Base-by-base conservation (phyloP, 2,329 filamentous ascomycete genomes). In the Colletotrichum karsti region DNA sequence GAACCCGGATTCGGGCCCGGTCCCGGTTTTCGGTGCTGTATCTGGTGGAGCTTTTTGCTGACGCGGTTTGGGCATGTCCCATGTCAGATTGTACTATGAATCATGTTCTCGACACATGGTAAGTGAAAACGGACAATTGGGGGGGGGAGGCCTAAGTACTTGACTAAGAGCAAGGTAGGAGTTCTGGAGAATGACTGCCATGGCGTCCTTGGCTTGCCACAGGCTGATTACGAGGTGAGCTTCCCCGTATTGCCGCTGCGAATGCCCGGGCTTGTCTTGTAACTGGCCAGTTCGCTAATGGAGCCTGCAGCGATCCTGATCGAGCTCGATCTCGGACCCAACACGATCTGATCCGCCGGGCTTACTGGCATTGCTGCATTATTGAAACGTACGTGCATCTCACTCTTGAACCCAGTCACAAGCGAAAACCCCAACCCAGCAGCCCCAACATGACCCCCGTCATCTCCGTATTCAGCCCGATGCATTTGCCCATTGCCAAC, bases 331-430 rank as follows among this genome's bases (percentile, higher is more conserved):
- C 84, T 1, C 76, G 80, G 6, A 79, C 80, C 5, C 79, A 78
- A 48, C 83, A 81, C 12, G 85, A 88, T 71, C 76, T 88, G n/a
- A 80, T 88, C 24, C 84, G 86, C 66, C 82, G 87, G 63, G 79
- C 80, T 1, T 89, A 86, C 67, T 90, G 87, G 87, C 84, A 86
- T 70, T 89, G 87, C 71, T 83, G 83, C 9, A 82, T 88, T 39
- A 84, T 84, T 74, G 85, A 87, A 72, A 85, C 84, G 83, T 86
- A 78, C 63, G 79, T 67, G 15, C 39, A 58, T 54, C 33, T 18
- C 53, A 50, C 18, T 35, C 41, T 33, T 20, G 15, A 15, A 20
- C 24, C 41, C 35, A 22, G 22, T 35, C 44, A 8, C 18, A 13
- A 41, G 53, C 24, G 22, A 9, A 12, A 18, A 15, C 18, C 46